Conservation (phyloP, 805 yeast species). For the Monosporozyma unispora region DNA sequence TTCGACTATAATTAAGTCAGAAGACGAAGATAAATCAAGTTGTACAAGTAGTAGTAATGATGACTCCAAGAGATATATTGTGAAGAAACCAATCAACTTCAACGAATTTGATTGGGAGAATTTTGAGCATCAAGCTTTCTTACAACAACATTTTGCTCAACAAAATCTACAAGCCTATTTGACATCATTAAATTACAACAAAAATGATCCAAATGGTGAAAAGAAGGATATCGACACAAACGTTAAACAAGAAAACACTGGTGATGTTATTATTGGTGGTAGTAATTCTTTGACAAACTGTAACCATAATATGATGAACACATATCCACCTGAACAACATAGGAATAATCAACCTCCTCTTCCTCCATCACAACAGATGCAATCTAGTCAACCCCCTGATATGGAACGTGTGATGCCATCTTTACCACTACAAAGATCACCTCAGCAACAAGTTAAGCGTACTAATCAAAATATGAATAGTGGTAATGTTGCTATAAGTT, state of each 20-base stretch:
- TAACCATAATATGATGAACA: background rate
- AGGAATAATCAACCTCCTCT: background rate
- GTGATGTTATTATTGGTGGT: background rate
- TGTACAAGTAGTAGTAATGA: background rate
- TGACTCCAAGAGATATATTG: conserved; percentile 18
- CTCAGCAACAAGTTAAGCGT: background rate
- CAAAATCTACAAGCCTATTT: conserved; percentile 29
- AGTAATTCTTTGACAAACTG: background rate
- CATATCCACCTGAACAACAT: background rate
- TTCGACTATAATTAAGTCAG: background rate
- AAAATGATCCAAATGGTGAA: background rate
- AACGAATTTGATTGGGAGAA: conserved; percentile 30
- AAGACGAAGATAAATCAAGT: background rate
- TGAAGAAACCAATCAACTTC: conserved; percentile 26
- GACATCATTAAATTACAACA: conserved; percentile 14
- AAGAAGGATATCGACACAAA: background rate
- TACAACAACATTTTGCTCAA: conserved; percentile 30
- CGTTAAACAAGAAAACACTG: background rate
- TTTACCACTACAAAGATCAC: background rate
- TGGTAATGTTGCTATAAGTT: background rate
- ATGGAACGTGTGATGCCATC: background rate
- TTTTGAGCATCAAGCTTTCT: conserved; percentile 29
- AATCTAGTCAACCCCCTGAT: background rate
- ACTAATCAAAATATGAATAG: background rate
- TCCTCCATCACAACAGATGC: background rate